Evolutionary conservation across 2,329 filamentous ascomycete species (phyloP), one percentile per base, ranked within the genome.

Genomic region (Chaetoscypha palmicola): DNA sequence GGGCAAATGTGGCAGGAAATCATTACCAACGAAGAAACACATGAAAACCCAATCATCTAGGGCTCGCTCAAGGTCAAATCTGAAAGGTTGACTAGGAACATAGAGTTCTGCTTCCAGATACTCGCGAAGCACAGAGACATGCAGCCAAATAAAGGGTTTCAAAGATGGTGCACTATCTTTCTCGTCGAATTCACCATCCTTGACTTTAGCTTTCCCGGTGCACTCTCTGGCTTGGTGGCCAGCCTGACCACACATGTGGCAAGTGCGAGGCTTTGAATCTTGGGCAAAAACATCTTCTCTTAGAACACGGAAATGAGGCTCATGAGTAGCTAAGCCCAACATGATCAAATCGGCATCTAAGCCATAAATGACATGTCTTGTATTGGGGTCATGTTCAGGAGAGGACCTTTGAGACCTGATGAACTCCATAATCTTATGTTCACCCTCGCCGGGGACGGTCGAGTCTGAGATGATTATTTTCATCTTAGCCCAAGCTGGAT

Each of bases 391-490:
- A 65, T 98, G 89, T 52, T 94, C 83, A 4, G 90, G 83, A 41
- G 87, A 92, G 38, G 85, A 79, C 58, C 92, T 81, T 66, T 98
- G 94, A 28, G 91, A 95, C 58, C 92, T 83, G 54, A 98, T 79
- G 64, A 97, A 98, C 56, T 92, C 83, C 92, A 98, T 98, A 61
- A 98, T 97, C 67, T 98, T 98, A 66, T 98, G 92, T 69, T 98
- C 92, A 63, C 92, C 92, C 68, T 98, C 92, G 62, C 92, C 92
- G 43, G 92, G 92, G 30, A 98, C 90, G 31, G 91, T 96, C 42
- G 92, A 91, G 71, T 98, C 92, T 7, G 92, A 98, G 55, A 98
- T 97, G 65, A 98, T 94, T 64, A 98, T 78, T 73, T 98, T 98
- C 64, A 96, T 73, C 64, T 89, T 89, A 50, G 86, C 86, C 94